Evolutionary conservation across 768 basidiomycete genomes (phyloP).

Genomic region (Pisolithus tinctorius): DNA sequence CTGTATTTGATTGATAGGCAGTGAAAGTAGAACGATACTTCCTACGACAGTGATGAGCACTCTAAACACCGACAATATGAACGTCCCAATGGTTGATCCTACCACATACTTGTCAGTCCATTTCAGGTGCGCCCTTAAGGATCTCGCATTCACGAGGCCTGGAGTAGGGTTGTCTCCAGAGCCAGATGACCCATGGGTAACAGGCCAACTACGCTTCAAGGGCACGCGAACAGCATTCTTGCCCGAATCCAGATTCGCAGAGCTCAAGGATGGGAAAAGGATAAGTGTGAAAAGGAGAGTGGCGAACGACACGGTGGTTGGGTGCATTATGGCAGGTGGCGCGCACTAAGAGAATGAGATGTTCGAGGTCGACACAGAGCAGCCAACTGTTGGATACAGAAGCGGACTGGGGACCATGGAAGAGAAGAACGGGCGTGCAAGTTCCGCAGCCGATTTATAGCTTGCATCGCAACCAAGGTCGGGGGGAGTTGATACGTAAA

Average conservation of each 20-base stretch:
- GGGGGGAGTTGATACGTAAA: too few relatives aligned
- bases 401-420: too few relatives aligned
- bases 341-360: too few relatives aligned
- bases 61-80: neutral
- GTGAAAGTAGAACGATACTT: conserved; percentile 38
- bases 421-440: too few relatives aligned
- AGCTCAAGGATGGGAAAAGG: conserved; percentile 6
- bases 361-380: too few relatives aligned
- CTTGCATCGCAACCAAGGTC: too few relatives aligned
- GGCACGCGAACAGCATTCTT: conserved; percentile 11
- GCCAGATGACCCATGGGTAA: conserved; percentile 2
- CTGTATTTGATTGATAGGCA: conserved; percentile 41
- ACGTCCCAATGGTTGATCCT: neutral
- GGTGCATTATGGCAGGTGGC: conserved; percentile 12
- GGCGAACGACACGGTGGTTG: conserved; percentile 3
- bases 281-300: conserved; percentile 12
- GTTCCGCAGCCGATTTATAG: too few relatives aligned
- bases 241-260: conserved; percentile 1
- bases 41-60: conserved; percentile 18
- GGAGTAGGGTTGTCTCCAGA: neutral
- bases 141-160: conserved; percentile 2
- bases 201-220: conserved; percentile 16
- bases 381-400: too few relatives aligned
- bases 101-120: conserved; percentile 14
- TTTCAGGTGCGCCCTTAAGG: conserved; percentile 12